Evolutionary conservation across 2,329 filamentous ascomycete species (phyloP).

Genomic region (Aspergillus japonicus): DNA sequence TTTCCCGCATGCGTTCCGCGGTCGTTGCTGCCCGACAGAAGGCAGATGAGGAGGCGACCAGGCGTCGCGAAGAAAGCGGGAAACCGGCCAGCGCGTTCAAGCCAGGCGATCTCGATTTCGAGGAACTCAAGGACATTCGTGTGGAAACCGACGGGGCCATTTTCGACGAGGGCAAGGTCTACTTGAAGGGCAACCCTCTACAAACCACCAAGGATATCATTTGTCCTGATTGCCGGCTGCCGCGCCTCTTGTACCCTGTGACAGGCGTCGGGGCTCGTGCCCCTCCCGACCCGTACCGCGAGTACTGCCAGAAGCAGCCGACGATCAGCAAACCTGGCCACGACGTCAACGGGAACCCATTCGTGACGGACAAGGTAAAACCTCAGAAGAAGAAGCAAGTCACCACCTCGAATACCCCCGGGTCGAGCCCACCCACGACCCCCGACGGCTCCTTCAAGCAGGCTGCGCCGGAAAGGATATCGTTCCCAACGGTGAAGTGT

Average conservation of each 20-base stretch:
- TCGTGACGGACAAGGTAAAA: conserved; percentile 44
- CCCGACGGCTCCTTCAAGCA: conserved; percentile 35
- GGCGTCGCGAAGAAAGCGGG: conserved; percentile 31
- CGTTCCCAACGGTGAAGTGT: conserved; percentile 50
- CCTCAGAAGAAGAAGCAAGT: conserved; percentile 47
- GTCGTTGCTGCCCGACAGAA: conserved; percentile 44
- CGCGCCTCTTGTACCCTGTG: conserved; percentile 58
- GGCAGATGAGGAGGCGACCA: conserved; percentile 41
- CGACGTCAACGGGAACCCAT: conserved; percentile 60
- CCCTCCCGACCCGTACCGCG: conserved; percentile 50
- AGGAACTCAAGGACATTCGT: conserved; percentile 36
- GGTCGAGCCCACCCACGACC: conserved; percentile 35
- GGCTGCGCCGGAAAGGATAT: conserved; percentile 29
- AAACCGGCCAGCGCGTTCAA: conserved; percentile 35
- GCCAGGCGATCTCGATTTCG: conserved; percentile 34
- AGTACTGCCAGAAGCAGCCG: conserved; percentile 61
- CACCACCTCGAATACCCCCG: conserved; percentile 35
- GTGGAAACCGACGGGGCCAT: conserved; percentile 53
- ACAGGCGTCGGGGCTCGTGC: conserved; percentile 51
- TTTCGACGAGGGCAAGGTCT: conserved; percentile 54
- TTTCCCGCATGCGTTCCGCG: conserved; percentile 57
- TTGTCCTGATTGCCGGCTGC: conserved; percentile 61
- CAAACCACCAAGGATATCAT: conserved; percentile 59
- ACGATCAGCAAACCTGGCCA: conserved; percentile 58
- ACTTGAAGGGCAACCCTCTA: conserved; percentile 58